Evolutionary conservation across 1,284 basidiomycete genomes (phyloP).

Genomic region (Moniliella sp.): DNA sequence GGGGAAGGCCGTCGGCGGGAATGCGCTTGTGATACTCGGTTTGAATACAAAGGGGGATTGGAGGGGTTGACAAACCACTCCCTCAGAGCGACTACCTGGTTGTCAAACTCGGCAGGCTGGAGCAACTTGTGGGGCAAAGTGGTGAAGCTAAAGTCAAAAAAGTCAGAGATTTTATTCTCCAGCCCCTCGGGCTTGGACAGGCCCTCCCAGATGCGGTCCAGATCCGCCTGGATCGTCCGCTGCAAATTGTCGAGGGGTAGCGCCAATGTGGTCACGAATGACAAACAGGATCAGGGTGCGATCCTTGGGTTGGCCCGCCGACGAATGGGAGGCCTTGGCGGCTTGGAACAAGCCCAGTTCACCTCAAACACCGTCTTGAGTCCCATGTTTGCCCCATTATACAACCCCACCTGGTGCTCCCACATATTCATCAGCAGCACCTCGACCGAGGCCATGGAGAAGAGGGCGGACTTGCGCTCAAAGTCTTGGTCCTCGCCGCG

Average conservation of each 20-base stretch:
- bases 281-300: constrained; percentile 88
- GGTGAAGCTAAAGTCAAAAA: constrained; percentile 86
- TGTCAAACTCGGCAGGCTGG: constrained; percentile 67
- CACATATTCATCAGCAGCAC: constrained; percentile 87
- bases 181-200: constrained; percentile 57
- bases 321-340: constrained; percentile 28
- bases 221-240: constrained; percentile 64
- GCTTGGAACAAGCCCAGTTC: constrained; percentile 64
- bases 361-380: constrained; percentile 98
- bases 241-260: constrained; percentile 73
- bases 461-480: constrained; percentile 90
- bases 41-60: constrained; percentile 64
- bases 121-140: constrained; percentile 79
- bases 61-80: constrained; percentile 51
- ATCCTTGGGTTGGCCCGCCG: constrained; percentile 39
- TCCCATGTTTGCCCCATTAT: constrained; percentile 97
- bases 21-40: constrained; percentile 88
- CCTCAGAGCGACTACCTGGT: constrained; percentile 50
- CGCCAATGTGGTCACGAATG: constrained; percentile 85
- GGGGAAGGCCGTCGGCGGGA: constrained; percentile 84
- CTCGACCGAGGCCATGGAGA: constrained; percentile 86
- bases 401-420: constrained; percentile 93
- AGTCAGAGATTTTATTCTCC: constrained; percentile 57
- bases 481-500: constrained; percentile 95
- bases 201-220: constrained; percentile 74